Base-by-base conservation (phyloP, 371 early-diverging fungal genomes). In the Rhizopus arrhizus region DNA sequence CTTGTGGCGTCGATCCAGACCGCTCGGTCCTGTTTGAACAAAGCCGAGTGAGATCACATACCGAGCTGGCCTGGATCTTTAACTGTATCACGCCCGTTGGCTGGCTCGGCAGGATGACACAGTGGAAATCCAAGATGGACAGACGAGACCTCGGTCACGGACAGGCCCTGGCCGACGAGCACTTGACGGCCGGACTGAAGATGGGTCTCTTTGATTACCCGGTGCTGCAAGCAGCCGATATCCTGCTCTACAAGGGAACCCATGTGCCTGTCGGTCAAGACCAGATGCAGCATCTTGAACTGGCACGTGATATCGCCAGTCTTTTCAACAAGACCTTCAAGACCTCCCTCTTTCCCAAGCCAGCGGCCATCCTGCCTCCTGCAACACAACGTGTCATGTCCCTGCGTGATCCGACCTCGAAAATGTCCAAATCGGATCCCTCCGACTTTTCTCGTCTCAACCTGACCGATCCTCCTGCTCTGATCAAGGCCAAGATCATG, bases 201-300 rank as follows among this genome's bases (percentile, higher is more conserved):
- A 77, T 92, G 55, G 97, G 97, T 0, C 65, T 97, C 15, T 86
- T 96, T 63, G 87, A 94, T 8, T 97, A 97, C 55, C 97, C 97
- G 3, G 91, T 95, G 3, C 80, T 97, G 48, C 92, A 92, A 79
- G 96, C 96, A 0, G 94, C 97, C n/a, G 97, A 97, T 72, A 91
- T 97, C 38, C 65, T 97, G 33, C 67, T 96, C 0, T 97, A 95
- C 80, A 84, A 78, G 80, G 91, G 95, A 0, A 90, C 91, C 4
- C 87, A 94, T 64, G 91, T 97, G 0, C 97, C 97, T 9, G 93
- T 97, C 1, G 97, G 97, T 31, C 94, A 93, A 45, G 97, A 97
- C 69, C 96, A 97, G 65, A 62, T 88, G 16, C 97, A 96, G 70
- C 97, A 97, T 66, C 66, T 97, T 32, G 93, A 96, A 67, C 71